These are phyloP conservation scores for Citrullus mucosospermus DNA, from an alignment of 306 rosid genomes.

Conservation along the genomic window DNA sequence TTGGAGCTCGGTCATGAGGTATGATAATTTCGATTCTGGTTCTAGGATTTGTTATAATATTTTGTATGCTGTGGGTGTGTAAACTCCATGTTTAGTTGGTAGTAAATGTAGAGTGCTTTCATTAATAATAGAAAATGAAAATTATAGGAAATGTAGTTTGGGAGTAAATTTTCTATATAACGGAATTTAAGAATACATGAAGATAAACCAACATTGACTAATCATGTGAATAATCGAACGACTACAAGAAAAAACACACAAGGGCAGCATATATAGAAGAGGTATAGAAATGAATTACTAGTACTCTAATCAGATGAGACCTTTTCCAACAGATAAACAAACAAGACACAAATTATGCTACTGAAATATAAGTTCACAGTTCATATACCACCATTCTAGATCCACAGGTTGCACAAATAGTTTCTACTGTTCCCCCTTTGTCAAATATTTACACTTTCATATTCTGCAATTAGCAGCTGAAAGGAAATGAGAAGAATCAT, in stretches of 20 bases:
- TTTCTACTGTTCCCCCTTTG: background rate
- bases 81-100: background rate
- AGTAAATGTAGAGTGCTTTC: background rate
- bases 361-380: background rate
- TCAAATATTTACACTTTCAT: conserved; percentile 23
- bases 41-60: too few species aligned
- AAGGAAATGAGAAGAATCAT: conserved; percentile 13
- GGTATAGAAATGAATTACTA: background rate
- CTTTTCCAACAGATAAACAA: background rate
- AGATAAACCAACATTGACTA: background rate
- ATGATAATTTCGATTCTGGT: too few species aligned
- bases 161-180: background rate
- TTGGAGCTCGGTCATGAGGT: too few species aligned
- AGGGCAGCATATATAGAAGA: background rate
- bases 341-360: background rate
- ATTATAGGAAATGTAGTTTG: too few species aligned
- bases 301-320: background rate
- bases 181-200: background rate
- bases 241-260: background rate
- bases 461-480: conserved; percentile 85
- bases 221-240: background rate
- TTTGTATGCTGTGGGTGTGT: too few species aligned
- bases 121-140: background rate
- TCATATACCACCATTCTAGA: background rate
- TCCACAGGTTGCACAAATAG: background rate